These are phyloP conservation scores for Abrus precatorius DNA, from an alignment of 306 rosid genomes.

Conservation along the genomic window DNA sequence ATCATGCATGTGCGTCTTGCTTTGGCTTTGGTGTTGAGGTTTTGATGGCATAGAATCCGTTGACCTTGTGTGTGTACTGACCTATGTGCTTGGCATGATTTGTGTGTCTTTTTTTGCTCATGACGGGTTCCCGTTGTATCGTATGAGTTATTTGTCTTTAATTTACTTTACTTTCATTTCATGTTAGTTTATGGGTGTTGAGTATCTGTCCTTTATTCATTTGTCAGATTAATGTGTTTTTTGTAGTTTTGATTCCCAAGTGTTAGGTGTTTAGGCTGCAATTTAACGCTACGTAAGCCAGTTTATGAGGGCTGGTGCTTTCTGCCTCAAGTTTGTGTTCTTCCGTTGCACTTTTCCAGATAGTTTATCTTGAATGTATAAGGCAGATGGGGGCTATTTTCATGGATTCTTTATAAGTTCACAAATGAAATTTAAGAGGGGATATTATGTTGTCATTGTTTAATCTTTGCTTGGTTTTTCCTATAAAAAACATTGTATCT, in stretches of 20 bases:
- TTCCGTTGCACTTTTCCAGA: neutral
- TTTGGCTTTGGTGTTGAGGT: conserved; percentile 6
- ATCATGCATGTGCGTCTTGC: conserved; percentile 36
- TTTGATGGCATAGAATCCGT: conserved; percentile 25
- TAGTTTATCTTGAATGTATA: neutral
- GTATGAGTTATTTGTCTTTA: neutral
- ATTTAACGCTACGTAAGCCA: conserved; percentile 14
- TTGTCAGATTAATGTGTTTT: neutral
- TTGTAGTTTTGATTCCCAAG: neutral
- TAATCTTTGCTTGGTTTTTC: neutral
- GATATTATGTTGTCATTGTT: neutral
- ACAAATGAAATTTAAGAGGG: neutral
- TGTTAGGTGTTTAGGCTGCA: conserved; percentile 8
- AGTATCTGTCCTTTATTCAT: conserved; percentile 18
- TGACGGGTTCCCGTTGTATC: neutral
- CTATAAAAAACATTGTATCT: neutral
- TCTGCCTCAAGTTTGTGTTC: neutral
- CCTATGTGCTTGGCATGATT: neutral
- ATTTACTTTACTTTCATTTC: conserved; percentile 1
- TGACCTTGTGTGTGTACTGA: conserved; percentile 22
- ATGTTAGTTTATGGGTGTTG: conserved; percentile 10
- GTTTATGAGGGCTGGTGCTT: conserved; percentile 1
- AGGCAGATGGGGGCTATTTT: conserved; percentile 2
- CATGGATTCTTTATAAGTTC: neutral
- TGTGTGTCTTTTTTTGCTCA: neutral